Conservation (phyloP, 2,329 filamentous ascomycete species). For the Chaetomiaceae sp. region DNA sequence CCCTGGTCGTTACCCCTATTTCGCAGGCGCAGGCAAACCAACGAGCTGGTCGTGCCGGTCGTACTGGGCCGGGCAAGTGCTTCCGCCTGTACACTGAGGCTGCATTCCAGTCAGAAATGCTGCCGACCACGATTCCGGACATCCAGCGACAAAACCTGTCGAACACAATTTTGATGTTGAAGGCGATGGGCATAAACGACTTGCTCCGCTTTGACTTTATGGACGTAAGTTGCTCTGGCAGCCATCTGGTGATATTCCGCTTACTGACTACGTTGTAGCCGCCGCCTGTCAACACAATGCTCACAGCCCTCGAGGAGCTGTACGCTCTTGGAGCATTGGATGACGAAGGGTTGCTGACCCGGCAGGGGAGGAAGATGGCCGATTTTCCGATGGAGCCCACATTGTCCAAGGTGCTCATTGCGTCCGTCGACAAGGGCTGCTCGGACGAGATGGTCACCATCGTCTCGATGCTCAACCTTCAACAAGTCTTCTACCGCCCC, state of each 20-base stretch:
- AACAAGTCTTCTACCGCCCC: slow-evolving; percentile 85
- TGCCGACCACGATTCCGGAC: slow-evolving; percentile 91
- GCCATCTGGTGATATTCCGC: background rate
- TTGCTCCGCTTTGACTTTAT: slow-evolving; percentile 97
- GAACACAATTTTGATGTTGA: slow-evolving; percentile 92
- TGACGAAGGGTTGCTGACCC: slow-evolving; percentile 88
- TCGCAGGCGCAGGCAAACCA: slow-evolving; percentile 96
- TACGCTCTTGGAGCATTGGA: slow-evolving; percentile 89
- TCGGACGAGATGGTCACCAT: slow-evolving; percentile 93
- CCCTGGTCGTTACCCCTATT: slow-evolving; percentile 89
- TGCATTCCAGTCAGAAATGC: slow-evolving; percentile 93
- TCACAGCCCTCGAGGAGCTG: slow-evolving; percentile 89
- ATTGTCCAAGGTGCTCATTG: slow-evolving; percentile 83
- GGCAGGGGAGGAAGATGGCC: slow-evolving; percentile 92
- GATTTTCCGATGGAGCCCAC: slow-evolving; percentile 98
- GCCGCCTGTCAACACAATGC: slow-evolving; percentile 94
- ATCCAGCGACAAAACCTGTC: slow-evolving; percentile 93
- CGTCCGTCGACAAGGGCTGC: slow-evolving; percentile 78
- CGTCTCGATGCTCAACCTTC: slow-evolving; percentile 86
- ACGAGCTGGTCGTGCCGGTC: slow-evolving; percentile 81
- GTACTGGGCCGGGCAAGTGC: slow-evolving; percentile 93
- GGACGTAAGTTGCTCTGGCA: slow-evolving; percentile 47
- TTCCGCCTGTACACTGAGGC: slow-evolving; percentile 94
- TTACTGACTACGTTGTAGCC: slow-evolving; percentile 38
- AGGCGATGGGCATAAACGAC: slow-evolving; percentile 99